phyloP scores from a whole-genome alignment of 352 stramenopile species.

The Halophytophthora batemanensis region DNA sequence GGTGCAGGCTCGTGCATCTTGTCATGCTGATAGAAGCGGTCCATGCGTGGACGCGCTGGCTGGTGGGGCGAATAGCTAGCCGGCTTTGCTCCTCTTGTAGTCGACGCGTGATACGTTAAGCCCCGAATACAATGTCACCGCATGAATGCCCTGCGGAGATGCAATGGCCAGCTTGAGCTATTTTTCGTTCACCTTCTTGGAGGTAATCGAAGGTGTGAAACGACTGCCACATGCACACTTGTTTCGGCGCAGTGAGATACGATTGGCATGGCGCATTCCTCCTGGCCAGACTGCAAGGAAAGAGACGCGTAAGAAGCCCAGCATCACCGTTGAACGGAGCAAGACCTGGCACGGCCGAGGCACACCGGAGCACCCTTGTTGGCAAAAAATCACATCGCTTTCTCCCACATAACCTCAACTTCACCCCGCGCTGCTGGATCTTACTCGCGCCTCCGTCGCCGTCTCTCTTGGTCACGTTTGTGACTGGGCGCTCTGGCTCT shows the following conservation, averaged over 20 bases:
- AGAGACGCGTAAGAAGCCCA: background rate
- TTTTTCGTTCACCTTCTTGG: slow-evolving; percentile 21
- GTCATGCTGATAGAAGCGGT: slow-evolving; percentile 17
- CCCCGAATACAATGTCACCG: no score
- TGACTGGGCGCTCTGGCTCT: slow-evolving; percentile 25
- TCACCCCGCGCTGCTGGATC: slow-evolving; percentile 10
- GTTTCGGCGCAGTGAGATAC: background rate
- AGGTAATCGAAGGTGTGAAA: slow-evolving; percentile 8
- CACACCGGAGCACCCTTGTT: background rate
- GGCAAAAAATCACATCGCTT: slow-evolving; percentile 35
- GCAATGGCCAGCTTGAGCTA: slow-evolving; percentile 3
- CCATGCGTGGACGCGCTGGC: slow-evolving; percentile 10
- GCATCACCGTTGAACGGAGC: background rate
- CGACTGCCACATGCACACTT: slow-evolving; percentile 2
- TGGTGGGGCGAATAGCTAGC: no score
- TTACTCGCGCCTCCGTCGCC: slow-evolving; percentile 14
- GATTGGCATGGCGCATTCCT: background rate
- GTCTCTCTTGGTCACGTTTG: slow-evolving; percentile 7
- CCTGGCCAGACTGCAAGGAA: background rate
- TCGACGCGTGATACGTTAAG: no score
- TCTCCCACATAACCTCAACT: slow-evolving; percentile 24
- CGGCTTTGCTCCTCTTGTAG: no score
- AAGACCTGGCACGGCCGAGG: background rate
- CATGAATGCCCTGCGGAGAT: background rate
- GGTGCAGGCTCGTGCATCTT: slow-evolving; percentile 6